Conservation (phyloP, 164 flowering plant genomes). For the Houttuynia cordata region DNA sequence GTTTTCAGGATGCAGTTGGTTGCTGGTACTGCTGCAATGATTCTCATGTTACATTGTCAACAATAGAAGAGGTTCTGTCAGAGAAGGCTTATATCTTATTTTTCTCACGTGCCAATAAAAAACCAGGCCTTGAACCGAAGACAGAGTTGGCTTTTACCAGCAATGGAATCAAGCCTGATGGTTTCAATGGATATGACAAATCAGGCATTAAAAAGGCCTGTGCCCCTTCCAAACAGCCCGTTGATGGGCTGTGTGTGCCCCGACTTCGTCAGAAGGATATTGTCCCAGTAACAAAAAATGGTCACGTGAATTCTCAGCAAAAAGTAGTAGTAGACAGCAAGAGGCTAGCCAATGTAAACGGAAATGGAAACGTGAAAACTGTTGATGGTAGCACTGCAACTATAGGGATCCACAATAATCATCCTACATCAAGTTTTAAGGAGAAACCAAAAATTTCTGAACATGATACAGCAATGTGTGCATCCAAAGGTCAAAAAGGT, state of each 20-base stretch:
- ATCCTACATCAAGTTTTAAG: constrained; percentile 10
- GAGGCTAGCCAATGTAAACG: constrained; percentile 25
- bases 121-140: constrained; percentile 18
- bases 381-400: constrained; percentile 13
- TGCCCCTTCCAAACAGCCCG: constrained; percentile 17
- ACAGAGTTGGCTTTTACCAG: constrained; percentile 16
- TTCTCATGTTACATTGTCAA: constrained; percentile 53
- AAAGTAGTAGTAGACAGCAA: constrained; percentile 27
- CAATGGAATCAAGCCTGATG: constrained; percentile 27
- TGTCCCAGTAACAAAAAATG: constrained; percentile 21
- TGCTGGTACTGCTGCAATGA: constrained; percentile 99
- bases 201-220: constrained; percentile 14
- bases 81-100: constrained; percentile 94
- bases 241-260: constrained; percentile 14
- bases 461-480: constrained; percentile 10
- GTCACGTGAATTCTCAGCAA: constrained; percentile 25
- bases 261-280: constrained; percentile 17
- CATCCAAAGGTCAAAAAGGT: constrained; percentile 10
- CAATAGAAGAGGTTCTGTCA: constrained; percentile 76
- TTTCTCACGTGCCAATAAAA: constrained; percentile 66
- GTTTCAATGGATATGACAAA: constrained; percentile 32
- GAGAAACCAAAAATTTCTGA: constrained; percentile 13
- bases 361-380: constrained; percentile 25
- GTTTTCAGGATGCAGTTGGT: constrained; percentile 63
- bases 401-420: constrained; percentile 15